phyloP scores from a whole-genome alignment of 176 grass and related monocot genomes.

The Musa beccarii region DNA sequence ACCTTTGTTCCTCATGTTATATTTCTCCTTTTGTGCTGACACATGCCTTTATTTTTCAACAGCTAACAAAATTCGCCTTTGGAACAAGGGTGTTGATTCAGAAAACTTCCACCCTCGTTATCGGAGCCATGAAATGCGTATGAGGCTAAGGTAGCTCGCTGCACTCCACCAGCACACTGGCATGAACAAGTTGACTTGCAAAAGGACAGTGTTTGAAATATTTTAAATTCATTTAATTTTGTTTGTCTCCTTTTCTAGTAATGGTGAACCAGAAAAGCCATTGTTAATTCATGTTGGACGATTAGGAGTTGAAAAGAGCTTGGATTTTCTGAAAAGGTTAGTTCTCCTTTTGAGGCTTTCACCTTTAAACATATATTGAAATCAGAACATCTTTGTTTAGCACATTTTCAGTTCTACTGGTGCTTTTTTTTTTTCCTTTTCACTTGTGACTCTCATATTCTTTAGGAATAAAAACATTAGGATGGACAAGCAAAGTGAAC shows the following conservation, averaged over 20 bases:
- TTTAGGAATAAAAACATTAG: too few relatives aligned
- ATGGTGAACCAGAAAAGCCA: constrained; percentile 76
- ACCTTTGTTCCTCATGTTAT: constrained; percentile 4
- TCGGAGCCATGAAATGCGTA: constrained; percentile 67
- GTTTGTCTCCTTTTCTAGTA: constrained; percentile 27
- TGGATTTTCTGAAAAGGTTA: constrained; percentile 91
- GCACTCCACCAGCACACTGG: not conserved
- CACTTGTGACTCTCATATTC: too few relatives aligned
- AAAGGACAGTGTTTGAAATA: not conserved
- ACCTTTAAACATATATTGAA: not conserved
- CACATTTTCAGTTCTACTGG: too few relatives aligned
- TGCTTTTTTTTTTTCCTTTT: not conserved
- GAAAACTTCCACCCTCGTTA: constrained; percentile 88
- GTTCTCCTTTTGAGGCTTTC: not conserved
- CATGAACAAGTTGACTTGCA: not conserved
- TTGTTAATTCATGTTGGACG: constrained; percentile 89
- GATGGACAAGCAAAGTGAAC: too few relatives aligned
- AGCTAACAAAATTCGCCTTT: constrained; percentile 95
- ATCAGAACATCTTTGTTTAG: not conserved
- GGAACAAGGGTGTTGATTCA: constrained; percentile 94
- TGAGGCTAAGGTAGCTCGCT: constrained; percentile 49
- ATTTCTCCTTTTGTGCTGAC: constrained; percentile 4
- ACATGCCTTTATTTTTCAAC: constrained; percentile 12
- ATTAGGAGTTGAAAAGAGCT: constrained; percentile 90
- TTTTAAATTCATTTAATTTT: constrained; percentile 12